These are phyloP conservation scores for Trichodelitschia bisporula DNA, from an alignment of 495 filamentous ascomycete species.

Conservation along the genomic window DNA sequence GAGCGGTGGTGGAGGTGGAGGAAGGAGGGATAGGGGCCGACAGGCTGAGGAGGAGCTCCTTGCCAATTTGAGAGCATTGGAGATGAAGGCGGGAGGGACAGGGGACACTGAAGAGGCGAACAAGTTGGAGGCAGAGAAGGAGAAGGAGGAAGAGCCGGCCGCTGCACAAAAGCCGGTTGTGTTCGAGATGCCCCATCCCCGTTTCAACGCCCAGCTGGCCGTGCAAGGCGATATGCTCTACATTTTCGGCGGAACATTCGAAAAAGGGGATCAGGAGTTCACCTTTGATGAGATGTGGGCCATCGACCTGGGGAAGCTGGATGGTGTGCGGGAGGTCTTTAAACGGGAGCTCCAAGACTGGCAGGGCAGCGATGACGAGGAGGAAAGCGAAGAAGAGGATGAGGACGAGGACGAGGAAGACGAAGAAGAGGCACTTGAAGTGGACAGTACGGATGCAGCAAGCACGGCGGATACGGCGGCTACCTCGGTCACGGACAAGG, in stretches of 20 bases:
- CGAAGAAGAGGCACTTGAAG: slow-evolving; percentile 42
- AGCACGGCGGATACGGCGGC: slow-evolving; percentile 12
- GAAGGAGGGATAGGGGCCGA: slow-evolving; percentile 41
- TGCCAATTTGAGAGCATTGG: slow-evolving; percentile 55
- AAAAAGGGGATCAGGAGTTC: slow-evolving; percentile 81
- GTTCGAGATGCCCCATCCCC: slow-evolving; percentile 59
- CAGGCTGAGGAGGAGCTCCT: slow-evolving; percentile 80
- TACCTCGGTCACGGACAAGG: slow-evolving; percentile 19
- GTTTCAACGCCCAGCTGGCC: slow-evolving; percentile 74
- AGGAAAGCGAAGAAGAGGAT: slow-evolving; percentile 24
- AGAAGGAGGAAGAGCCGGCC: slow-evolving; percentile 28
- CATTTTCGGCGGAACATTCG: slow-evolving; percentile 83
- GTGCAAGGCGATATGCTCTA: slow-evolving; percentile 84
- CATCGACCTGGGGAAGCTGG: slow-evolving; percentile 73
- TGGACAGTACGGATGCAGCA: slow-evolving; percentile 21
- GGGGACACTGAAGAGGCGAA: slow-evolving; percentile 20
- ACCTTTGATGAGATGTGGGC: slow-evolving; percentile 87
- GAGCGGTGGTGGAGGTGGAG: slow-evolving; percentile 23
- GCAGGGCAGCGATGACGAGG: slow-evolving; percentile 30
- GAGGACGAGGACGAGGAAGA: slow-evolving; percentile 45
- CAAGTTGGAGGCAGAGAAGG: slow-evolving; percentile 17
- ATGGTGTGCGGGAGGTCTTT: slow-evolving; percentile 78
- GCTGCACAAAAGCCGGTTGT: slow-evolving; percentile 23
- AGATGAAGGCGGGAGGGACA: slow-evolving; percentile 36
- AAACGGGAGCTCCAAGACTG: slow-evolving; percentile 65